Evolutionary conservation across 2,329 filamentous ascomycete species (phyloP), one percentile per base, ranked within the genome.

Genomic region (Ophiostoma pallidulum): DNA sequence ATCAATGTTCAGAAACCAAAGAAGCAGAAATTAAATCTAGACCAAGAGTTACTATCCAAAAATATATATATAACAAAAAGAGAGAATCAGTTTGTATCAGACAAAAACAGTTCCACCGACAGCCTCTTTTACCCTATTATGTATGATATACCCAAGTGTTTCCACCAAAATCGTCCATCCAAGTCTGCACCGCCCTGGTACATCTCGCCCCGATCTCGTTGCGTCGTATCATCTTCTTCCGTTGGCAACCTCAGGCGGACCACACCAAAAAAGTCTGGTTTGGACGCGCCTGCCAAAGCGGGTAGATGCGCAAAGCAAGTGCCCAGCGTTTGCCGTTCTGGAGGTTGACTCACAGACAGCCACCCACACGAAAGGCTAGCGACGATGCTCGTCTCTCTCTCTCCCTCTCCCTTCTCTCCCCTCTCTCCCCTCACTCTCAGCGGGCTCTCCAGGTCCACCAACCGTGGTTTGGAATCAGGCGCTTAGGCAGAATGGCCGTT

Each of bases 71-170:
- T n/a, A n/a, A n/a, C n/a, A n/a, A n/a, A n/a, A n/a, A n/a, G n/a
- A n/a, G n/a, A 31, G 16, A 39, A 46, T 19, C 28, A 24, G 19
- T 19, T 26, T n/a, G 36, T 26, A 14, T 39, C 35, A 26, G 26
- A 40, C 28, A 29, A 44, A 32, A 40, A 28, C n/a, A 19, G 19
- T 16, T 31, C 13, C 10, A 43, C 13, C 16, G 26, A 16, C 19
- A 13, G 35, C 37, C 32, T 40, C 45, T 20, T 22, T 26, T 28
- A 41, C 29, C 45, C 45, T 41, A 20, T 41, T 32, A 41, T 38
- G 38, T 32, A 41, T 38, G 38, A 37, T 37, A 47, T 48, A 41
- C 45, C 42, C 42, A 38, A 45, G 10, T 6, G 24, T 6, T 28
- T 10, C 24, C 6, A 28, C 24, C n/a, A n/a, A n/a, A 28, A 28